These are phyloP conservation scores for Eimeria sp. DNA, from an alignment of 169 alveolate species.

Conservation along the genomic window DNA sequence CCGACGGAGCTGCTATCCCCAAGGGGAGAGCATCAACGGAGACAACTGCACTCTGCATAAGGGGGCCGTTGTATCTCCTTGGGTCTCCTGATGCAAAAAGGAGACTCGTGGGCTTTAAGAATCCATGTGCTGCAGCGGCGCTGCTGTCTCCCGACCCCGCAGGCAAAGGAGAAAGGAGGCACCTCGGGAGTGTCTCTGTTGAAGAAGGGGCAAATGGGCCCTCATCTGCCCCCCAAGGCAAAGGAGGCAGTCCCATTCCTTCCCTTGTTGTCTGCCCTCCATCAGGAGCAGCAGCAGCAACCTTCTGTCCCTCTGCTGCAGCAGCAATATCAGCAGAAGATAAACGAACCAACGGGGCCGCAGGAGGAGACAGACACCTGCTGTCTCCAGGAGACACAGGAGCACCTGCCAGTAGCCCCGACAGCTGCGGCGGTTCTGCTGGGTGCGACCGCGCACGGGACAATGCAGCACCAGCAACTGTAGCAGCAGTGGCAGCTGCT, in stretches of 20 bases:
- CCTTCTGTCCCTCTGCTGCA: not conserved
- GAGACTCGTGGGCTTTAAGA: not conserved
- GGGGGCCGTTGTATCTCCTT: slow-evolving; percentile 23
- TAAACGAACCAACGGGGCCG: not conserved
- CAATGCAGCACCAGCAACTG: not conserved
- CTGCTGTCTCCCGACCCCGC: not conserved
- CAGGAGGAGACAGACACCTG: not conserved
- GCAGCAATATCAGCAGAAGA: not conserved
- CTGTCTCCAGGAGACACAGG: not conserved
- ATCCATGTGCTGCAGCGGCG: not conserved
- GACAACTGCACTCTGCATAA: slow-evolving; percentile 18
- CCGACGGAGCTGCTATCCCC: not conserved
- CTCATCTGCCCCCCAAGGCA: not conserved
- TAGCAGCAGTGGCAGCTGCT: not conserved
- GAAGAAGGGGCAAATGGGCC: not conserved
- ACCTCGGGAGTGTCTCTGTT: slow-evolving; percentile 12
- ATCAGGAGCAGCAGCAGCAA: not conserved
- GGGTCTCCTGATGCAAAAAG: slow-evolving; percentile 9
- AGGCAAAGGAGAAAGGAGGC: slow-evolving; percentile 1
- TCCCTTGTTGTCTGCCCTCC: not conserved
- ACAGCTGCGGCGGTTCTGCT: not conserved
- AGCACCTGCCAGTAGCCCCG: not conserved
- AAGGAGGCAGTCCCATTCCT: not conserved
- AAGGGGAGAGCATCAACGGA: not conserved
- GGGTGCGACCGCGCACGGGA: not conserved